phyloP scores from a whole-genome alignment of 1,284 basidiomycete genomes.

The Cryptococcus neoformans region DNA sequence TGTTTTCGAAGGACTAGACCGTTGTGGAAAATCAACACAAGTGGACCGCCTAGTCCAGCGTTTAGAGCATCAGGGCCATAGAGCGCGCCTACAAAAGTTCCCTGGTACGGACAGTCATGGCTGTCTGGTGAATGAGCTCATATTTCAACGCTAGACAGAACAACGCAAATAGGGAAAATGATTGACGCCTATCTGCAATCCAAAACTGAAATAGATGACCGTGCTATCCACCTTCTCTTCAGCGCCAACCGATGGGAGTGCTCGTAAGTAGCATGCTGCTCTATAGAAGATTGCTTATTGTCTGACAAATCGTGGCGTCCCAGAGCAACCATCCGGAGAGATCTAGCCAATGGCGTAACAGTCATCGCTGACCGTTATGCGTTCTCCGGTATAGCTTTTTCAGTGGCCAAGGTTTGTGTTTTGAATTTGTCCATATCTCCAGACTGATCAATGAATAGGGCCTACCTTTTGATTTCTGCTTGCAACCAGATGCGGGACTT shows the following conservation, averaged over 20 bases:
- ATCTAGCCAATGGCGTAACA: slow-evolving; percentile 64
- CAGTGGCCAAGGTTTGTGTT: slow-evolving; percentile 66
- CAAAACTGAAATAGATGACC: slow-evolving; percentile 82
- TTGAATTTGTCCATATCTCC: slow-evolving; percentile 18
- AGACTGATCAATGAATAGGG: slow-evolving; percentile 44
- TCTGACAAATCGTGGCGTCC: not conserved
- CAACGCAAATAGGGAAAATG: slow-evolving; percentile 87
- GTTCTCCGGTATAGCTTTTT: slow-evolving; percentile 95
- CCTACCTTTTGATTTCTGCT: slow-evolving; percentile 70
- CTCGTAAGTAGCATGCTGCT: slow-evolving; percentile 58
- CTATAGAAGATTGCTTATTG: not conserved
- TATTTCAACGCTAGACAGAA: slow-evolving; percentile 63
- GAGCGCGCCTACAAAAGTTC: slow-evolving; percentile 64
- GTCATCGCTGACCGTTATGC: slow-evolving; percentile 93
- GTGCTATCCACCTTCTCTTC: slow-evolving; percentile 90
- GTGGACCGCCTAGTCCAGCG: slow-evolving; percentile 60
- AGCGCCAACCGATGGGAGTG: slow-evolving; percentile 97
- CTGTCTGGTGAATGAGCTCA: slow-evolving; percentile 1
- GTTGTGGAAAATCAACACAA: slow-evolving; percentile 89
- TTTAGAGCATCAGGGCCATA: slow-evolving; percentile 45
- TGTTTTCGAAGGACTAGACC: slow-evolving; percentile 89
- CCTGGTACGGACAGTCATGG: slow-evolving; percentile 60
- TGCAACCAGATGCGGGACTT: slow-evolving; percentile 76
- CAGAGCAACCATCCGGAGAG: slow-evolving; percentile 63
- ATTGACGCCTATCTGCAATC: slow-evolving; percentile 89